These are phyloP conservation scores for Penicillium maclennaniae DNA, from an alignment of 495 filamentous ascomycete genomes.

Conservation along the genomic window DNA sequence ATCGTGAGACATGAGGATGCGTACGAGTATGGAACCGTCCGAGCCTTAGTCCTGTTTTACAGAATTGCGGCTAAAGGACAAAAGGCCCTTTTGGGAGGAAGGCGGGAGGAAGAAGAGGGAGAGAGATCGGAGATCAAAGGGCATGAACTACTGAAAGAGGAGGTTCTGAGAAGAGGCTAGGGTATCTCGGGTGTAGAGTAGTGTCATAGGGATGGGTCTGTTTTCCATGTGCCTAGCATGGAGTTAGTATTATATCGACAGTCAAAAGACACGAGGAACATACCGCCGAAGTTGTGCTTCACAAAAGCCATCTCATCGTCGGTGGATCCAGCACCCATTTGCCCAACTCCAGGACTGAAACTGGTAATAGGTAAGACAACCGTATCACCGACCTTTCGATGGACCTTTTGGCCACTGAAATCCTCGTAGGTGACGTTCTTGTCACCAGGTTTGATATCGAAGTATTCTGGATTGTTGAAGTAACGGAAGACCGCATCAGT, in stretches of 20 bases:
- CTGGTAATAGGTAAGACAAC: conserved; percentile 92
- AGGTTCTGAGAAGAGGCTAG: background rate
- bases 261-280: conserved; percentile 1
- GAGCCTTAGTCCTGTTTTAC: background rate
- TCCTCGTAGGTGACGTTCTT: conserved; percentile 79
- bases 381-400: conserved; percentile 91
- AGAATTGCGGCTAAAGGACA: background rate
- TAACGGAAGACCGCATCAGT: conserved; percentile 89
- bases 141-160: background rate
- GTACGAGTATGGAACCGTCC: background rate
- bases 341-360: conserved; percentile 90
- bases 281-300: conserved; percentile 95
- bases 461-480: conserved; percentile 89
- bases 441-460: conserved; percentile 66
- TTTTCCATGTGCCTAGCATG: conserved; percentile 34
- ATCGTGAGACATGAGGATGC: conserved; percentile 15
- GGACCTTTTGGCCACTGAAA: conserved; percentile 78
- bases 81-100: background rate
- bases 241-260: conserved; percentile 10
- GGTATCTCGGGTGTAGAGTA: background rate
- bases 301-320: conserved; percentile 98
- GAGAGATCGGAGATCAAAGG: background rate
- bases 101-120: background rate
- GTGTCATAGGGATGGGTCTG: conserved; percentile 33
- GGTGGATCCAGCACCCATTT: conserved; percentile 87